These are phyloP conservation scores for Sanchytrium tribonematis DNA, from an alignment of 371 early-diverging fungal species.

Conservation along the genomic window DNA sequence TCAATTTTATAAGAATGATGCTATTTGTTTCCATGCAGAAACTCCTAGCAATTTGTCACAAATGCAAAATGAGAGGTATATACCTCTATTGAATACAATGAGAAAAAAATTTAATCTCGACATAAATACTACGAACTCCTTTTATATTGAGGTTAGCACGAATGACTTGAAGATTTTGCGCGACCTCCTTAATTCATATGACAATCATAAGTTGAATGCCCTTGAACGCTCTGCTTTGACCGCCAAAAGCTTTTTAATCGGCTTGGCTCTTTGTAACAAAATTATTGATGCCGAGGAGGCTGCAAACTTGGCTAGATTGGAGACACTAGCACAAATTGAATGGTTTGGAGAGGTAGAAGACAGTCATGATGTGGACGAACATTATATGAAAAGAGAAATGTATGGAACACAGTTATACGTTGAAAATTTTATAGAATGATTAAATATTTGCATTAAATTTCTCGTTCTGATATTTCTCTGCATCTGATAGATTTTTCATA, in stretches of 20 bases:
- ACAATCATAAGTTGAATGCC: not conserved
- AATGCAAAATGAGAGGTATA: not conserved
- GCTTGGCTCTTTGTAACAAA: not conserved
- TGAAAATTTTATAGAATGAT: not conserved
- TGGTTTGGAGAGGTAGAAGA: not conserved
- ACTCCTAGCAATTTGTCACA: not conserved
- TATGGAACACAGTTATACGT: not conserved
- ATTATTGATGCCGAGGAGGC: not conserved
- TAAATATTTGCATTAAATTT: not conserved
- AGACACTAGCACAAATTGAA: not conserved
- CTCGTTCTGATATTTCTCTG: not conserved
- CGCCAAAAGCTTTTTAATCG: not conserved
- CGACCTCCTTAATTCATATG: not conserved
- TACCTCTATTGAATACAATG: not conserved
- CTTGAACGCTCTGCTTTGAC: not conserved
- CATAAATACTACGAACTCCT: not conserved
- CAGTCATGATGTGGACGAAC: not conserved
- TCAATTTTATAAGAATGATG: not conserved
- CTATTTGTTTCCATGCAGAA: not conserved
- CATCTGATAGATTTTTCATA: constrained; percentile 38
- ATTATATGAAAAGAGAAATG: not conserved
- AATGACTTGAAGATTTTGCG: not conserved
- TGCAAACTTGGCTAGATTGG: not conserved
- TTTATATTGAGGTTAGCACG: not conserved
- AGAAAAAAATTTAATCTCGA: not conserved